Conservation (phyloP, 306 rosid genomes). For the Rubus parviflorus region DNA sequence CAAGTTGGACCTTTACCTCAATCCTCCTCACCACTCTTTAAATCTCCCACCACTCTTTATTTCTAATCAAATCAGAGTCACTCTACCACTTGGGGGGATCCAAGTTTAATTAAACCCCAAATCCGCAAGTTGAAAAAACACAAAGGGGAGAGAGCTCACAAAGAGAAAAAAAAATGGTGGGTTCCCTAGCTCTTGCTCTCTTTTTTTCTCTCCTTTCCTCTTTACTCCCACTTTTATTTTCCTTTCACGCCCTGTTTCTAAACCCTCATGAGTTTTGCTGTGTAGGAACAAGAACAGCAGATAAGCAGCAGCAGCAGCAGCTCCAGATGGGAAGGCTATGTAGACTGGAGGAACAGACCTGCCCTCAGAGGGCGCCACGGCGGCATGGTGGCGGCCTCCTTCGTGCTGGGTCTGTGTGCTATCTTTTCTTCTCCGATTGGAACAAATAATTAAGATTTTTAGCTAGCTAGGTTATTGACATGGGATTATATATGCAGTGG, state of each 20-base stretch:
- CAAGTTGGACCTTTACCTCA: constrained; percentile 6
- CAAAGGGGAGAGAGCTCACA: background rate
- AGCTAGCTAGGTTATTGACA: background rate
- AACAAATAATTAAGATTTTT: background rate
- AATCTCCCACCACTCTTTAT: constrained; percentile 38
- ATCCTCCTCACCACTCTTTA: constrained; percentile 35
- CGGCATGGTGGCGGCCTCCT: constrained; percentile 86
- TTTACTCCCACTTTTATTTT: background rate
- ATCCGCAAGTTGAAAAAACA: constrained; percentile 19
- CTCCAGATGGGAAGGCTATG: constrained; percentile 76
- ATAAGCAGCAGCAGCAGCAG: constrained; percentile 24
- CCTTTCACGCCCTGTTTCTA: background rate
- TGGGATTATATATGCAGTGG: constrained; percentile 47
- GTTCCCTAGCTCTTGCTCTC: background rate
- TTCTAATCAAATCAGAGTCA: constrained; percentile 31
- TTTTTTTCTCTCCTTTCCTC: background rate
- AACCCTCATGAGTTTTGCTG: constrained; percentile 1
- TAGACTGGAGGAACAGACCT: constrained; percentile 75
- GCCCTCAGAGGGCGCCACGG: constrained; percentile 76
- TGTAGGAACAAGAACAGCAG: constrained; percentile 51
- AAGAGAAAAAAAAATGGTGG: constrained; percentile 43
- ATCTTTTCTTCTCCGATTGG: background rate
- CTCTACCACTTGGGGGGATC: constrained; percentile 28
- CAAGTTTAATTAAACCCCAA: constrained; percentile 31
- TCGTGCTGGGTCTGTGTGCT: constrained; percentile 63